phyloP scores from a whole-genome alignment of 2,329 filamentous ascomycete species.

The Colletotrichum higginsianum region DNA sequence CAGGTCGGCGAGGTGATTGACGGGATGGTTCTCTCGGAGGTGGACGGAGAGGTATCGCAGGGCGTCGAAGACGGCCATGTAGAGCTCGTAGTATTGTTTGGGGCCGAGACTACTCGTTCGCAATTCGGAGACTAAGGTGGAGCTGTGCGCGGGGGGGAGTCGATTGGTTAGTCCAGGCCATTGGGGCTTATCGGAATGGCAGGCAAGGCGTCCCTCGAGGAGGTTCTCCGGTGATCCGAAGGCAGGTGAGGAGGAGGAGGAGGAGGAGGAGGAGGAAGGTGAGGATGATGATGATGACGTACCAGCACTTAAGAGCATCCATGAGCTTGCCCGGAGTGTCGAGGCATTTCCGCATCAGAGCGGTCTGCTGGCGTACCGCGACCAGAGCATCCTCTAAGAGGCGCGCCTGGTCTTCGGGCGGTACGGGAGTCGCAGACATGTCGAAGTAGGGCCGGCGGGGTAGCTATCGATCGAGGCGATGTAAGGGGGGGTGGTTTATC shows the following conservation, averaged over 20 bases:
- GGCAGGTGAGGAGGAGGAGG: background rate
- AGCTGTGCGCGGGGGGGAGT: slow-evolving; percentile 68
- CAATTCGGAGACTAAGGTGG: slow-evolving; percentile 97
- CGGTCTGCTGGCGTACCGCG: slow-evolving; percentile 96
- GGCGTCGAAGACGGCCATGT: slow-evolving; percentile 99
- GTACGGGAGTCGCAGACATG: slow-evolving; percentile 69
- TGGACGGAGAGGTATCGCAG: slow-evolving; percentile 96
- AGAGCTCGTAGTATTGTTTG: slow-evolving; percentile 99
- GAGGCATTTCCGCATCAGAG: slow-evolving; percentile 96
- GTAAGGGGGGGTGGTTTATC: slow-evolving; percentile 22
- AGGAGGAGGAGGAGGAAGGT: too few relatives aligned
- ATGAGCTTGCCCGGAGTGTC: slow-evolving; percentile 98
- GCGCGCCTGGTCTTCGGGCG: slow-evolving; percentile 86
- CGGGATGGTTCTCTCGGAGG: slow-evolving; percentile 95
- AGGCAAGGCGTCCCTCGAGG: slow-evolving; percentile 41
- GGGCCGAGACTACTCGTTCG: slow-evolving; percentile 97
- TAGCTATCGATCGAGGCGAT: slow-evolving; percentile 42
- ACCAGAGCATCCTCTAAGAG: slow-evolving; percentile 97
- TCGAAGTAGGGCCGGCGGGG: slow-evolving; percentile 42
- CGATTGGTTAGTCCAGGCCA: slow-evolving; percentile 8
- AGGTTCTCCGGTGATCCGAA: slow-evolving; percentile 35
- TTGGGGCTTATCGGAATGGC: slow-evolving; percentile 41
- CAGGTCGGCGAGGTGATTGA: slow-evolving; percentile 97
- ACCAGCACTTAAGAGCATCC: slow-evolving; percentile 99
- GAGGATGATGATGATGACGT: slow-evolving; percentile 55